Conservation (phyloP, 2,329 filamentous ascomycete species). For the Colletotrichum lupini region DNA sequence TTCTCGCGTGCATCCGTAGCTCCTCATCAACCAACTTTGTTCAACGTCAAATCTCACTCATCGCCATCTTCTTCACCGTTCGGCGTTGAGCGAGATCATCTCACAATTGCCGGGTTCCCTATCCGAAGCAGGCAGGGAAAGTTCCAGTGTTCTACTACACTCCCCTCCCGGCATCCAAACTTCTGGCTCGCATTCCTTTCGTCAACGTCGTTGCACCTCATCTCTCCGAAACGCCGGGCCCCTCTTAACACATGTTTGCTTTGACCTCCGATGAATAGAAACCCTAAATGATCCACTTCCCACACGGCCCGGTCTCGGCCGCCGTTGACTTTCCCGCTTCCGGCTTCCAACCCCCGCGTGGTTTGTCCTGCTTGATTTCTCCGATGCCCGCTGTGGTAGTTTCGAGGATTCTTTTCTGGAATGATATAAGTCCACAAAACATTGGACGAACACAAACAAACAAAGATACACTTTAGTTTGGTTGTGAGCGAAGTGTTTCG, state of each 20-base stretch:
- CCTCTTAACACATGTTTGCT: not conserved
- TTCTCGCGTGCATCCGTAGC: too few species aligned
- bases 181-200: not conserved
- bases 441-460: not conserved
- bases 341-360: not conserved
- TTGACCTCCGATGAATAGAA: constrained; percentile 1
- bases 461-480: not conserved
- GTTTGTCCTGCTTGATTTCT: not conserved
- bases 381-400: not conserved
- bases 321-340: not conserved
- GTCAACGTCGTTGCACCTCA: constrained; percentile 7
- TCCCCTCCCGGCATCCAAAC: not conserved
- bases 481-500: not conserved
- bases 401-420: not conserved
- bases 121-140: not conserved
- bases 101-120: not conserved
- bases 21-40: not conserved
- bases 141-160: not conserved
- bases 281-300: not conserved
- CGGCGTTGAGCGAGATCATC: not conserved
- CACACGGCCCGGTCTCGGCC: constrained; percentile 12
- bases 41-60: not conserved
- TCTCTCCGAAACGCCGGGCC: constrained; percentile 21
- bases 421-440: not conserved
- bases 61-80: not conserved